phyloP scores from a whole-genome alignment of 768 basidiomycete genomes.

The Cytidiella melzeri region DNA sequence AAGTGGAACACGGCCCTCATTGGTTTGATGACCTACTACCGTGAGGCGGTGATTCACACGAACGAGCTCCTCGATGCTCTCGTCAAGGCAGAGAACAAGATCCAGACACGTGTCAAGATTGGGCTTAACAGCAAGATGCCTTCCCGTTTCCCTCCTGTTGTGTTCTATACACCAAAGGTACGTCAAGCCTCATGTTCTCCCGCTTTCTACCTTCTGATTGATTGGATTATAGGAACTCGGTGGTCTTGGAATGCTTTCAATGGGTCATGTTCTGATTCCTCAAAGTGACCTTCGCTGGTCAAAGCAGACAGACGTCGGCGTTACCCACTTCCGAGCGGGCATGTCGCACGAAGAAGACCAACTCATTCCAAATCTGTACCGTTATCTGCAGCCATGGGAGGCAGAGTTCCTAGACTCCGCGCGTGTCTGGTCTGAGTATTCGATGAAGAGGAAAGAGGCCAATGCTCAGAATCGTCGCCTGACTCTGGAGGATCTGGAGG shows the following conservation, averaged over 20 bases:
- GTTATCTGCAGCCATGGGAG: constrained; percentile 96
- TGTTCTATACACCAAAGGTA: constrained; percentile 93
- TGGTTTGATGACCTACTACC: constrained; percentile 96
- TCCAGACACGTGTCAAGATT: constrained; percentile 99
- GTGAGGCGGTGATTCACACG: constrained; percentile 96
- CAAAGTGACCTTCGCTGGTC: constrained; percentile 97
- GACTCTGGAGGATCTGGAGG: constrained; percentile 95
- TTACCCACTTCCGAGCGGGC: constrained; percentile 98
- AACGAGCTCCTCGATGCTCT: constrained; percentile 93
- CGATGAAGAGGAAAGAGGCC: constrained; percentile 99
- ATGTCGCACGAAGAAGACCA: constrained; percentile 96
- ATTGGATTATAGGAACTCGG: constrained; percentile 68
- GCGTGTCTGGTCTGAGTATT: constrained; percentile 98
- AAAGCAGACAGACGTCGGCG: constrained; percentile 95
- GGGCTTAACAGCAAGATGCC: constrained; percentile 99
- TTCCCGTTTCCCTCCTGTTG: constrained; percentile 94
- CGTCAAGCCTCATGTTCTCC: constrained; percentile 3
- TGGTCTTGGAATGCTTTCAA: constrained; percentile 97
- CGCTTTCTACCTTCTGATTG: constrained; percentile 2
- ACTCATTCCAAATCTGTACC: constrained; percentile 94
- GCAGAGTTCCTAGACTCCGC: constrained; percentile 97
- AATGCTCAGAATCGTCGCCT: constrained; percentile 96
- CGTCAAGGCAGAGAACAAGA: constrained; percentile 99
- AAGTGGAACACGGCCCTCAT: constrained; percentile 97
- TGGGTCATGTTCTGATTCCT: constrained; percentile 98